Evolutionary conservation across 352 stramenopile genomes (phyloP).

Genomic region (Phytopythium montanum): DNA sequence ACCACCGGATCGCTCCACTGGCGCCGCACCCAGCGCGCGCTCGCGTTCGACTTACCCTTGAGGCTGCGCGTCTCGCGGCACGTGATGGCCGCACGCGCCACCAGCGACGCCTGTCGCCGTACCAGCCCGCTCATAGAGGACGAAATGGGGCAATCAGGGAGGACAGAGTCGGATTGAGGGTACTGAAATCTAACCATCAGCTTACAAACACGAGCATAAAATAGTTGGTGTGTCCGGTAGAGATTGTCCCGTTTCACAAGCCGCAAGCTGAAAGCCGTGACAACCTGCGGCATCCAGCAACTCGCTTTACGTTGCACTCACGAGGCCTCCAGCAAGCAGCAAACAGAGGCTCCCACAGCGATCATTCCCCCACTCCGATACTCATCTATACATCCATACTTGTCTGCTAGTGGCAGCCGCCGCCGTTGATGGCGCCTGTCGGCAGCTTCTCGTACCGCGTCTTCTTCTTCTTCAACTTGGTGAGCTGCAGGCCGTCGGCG

Average conservation of each 20-base stretch:
- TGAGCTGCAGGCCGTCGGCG: constrained; percentile 26
- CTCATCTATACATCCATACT: not conserved
- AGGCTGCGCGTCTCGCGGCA: constrained; percentile 66
- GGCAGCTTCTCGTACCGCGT: constrained; percentile 46
- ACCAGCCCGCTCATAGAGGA: constrained; percentile 20
- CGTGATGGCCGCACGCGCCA: constrained; percentile 9
- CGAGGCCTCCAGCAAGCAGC: too few relatives aligned
- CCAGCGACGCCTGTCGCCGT: constrained; percentile 7
- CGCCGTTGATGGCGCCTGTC: constrained; percentile 1
- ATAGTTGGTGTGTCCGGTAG: too few relatives aligned
- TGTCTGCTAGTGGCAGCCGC: not conserved
- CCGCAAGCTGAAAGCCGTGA: too few relatives aligned
- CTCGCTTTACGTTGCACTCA: too few relatives aligned
- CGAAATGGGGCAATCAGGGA: too few relatives aligned
- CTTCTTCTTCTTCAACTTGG: constrained; percentile 22
- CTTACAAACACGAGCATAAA: too few relatives aligned
- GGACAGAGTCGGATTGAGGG: too few relatives aligned
- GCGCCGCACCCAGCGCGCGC: constrained; percentile 78
- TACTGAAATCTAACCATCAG: too few relatives aligned
- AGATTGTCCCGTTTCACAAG: too few relatives aligned
- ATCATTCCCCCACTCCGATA: too few relatives aligned
- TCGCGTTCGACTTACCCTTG: constrained; percentile 80
- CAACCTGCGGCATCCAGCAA: too few relatives aligned
- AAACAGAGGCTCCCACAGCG: too few relatives aligned
- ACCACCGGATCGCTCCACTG: constrained; percentile 85